A percentile compares a stretch with the other conserved stretches of the same genome.
phyloP scores from a whole-genome alignment of 75 land plant genomes.

The Sequoia sempervirens region DNA sequence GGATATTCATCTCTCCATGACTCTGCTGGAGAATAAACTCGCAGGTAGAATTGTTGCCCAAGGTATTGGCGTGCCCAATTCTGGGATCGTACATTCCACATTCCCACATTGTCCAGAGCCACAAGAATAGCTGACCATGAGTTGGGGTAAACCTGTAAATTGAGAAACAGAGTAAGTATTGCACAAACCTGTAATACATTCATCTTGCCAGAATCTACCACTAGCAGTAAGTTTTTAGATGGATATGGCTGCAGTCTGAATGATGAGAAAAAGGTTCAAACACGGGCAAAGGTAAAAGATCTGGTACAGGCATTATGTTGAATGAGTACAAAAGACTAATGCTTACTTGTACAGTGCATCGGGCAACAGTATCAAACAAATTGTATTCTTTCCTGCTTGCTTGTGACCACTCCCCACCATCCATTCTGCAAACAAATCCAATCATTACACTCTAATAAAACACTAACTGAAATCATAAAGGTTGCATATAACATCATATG shows the following conservation, averaged over 20 bases:
- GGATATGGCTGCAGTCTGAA: neutral
- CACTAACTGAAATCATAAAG: neutral
- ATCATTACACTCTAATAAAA: neutral
- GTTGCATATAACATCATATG: neutral
- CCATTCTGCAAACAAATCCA: slow-evolving; percentile 46
- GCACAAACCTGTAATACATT: neutral
- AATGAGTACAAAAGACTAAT: neutral
- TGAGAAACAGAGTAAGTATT: neutral
- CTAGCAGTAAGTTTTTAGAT: no score
- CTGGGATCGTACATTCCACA: slow-evolving; percentile 85
- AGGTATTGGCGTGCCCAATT: slow-evolving; percentile 82
- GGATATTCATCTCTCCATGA: slow-evolving; percentile 58
- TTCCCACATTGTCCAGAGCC: slow-evolving; percentile 81
- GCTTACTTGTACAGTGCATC: slow-evolving; percentile 70
- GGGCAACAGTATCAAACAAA: slow-evolving; percentile 69
- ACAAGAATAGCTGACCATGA: slow-evolving; percentile 79
- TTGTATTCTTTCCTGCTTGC: slow-evolving; percentile 62
- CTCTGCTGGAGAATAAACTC: slow-evolving; percentile 52
- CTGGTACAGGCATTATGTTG: no score
- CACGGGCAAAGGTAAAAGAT: neutral
- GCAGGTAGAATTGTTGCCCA: slow-evolving; percentile 84
- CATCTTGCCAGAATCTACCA: no score
- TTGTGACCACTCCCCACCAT: slow-evolving; percentile 77
- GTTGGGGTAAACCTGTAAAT: slow-evolving; percentile 62
- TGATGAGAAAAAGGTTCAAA: neutral